Conservation (phyloP, 2,329 filamentous ascomycete genomes). For the Lecanicillium sp. region DNA sequence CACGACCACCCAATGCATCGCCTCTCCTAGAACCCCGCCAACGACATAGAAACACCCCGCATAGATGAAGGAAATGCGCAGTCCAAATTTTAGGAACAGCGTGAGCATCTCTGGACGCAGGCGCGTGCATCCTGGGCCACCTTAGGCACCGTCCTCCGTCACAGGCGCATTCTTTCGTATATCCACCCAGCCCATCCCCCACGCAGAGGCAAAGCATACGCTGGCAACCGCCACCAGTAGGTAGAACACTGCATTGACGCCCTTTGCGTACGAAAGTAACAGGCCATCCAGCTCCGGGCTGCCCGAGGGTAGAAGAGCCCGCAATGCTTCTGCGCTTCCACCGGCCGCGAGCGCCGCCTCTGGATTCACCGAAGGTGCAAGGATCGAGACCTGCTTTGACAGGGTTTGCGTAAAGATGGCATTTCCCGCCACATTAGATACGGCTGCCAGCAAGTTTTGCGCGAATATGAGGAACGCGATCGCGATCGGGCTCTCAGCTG, state of each 20-base stretch:
- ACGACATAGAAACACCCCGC: too few species aligned
- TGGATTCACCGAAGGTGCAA: conserved; percentile 8
- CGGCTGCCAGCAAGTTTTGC: too few species aligned
- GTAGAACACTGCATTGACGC: conserved; percentile 11
- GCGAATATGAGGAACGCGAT: too few species aligned
- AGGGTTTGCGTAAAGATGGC: not conserved
- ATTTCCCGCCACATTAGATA: too few species aligned
- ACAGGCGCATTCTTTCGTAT: conserved; percentile 7
- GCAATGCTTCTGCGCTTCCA: conserved; percentile 11
- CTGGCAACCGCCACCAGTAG: conserved; percentile 7
- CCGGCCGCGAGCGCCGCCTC: conserved; percentile 12
- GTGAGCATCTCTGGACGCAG: too few species aligned
- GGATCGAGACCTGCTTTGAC: conserved; percentile 4
- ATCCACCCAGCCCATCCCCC: conserved; percentile 15
- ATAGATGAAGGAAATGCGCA: too few species aligned
- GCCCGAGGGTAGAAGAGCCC: conserved; percentile 8
- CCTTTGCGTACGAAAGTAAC: conserved; percentile 8
- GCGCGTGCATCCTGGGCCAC: too few species aligned
- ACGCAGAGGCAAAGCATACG: conserved; percentile 6
- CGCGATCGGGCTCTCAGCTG: too few species aligned
- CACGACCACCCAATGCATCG: too few species aligned
- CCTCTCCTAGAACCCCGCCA: too few species aligned
- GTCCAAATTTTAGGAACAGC: too few species aligned
- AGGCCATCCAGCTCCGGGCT: conserved; percentile 5
- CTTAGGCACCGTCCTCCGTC: too few species aligned